phyloP scores from a whole-genome alignment of 768 basidiomycete genomes.

The Kwoniella europaea region DNA sequence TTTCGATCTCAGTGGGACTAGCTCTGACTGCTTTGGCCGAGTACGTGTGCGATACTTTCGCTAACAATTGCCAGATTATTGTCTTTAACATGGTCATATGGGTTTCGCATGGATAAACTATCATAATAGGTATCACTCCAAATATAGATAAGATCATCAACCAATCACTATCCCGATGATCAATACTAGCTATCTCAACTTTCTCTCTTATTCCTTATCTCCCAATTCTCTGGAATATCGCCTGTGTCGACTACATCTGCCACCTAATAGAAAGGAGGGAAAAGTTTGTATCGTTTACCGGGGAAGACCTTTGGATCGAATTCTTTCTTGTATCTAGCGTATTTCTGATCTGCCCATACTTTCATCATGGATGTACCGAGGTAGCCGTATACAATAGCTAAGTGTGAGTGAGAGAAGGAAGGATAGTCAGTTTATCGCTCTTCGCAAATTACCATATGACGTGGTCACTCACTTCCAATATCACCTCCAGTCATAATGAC shows the following conservation, averaged over 20 bases:
- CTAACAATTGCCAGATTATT: too few relatives aligned
- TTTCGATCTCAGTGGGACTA: too few relatives aligned
- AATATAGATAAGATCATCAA: not conserved
- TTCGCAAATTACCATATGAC: not conserved
- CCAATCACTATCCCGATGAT: not conserved
- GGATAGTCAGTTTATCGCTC: not conserved
- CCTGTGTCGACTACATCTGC: too few relatives aligned
- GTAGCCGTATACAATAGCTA: conserved; percentile 66
- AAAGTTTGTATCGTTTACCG: conserved; percentile 54
- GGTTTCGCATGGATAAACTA: not conserved
- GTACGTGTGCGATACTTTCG: too few relatives aligned
- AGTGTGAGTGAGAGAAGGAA: too few relatives aligned
- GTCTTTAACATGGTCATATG: not conserved
- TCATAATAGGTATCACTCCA: not conserved
- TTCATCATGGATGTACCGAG: conserved; percentile 73
- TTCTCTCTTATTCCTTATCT: not conserved
- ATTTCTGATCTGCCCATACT: conserved; percentile 90
- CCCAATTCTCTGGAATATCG: not conserved
- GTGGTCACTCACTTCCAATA: conserved; percentile 39
- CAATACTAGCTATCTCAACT: not conserved
- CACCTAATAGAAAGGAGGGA: conserved; percentile 45
- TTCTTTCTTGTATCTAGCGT: conserved; percentile 85
- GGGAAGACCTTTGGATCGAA: conserved; percentile 84
- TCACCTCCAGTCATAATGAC: conserved; percentile 75
- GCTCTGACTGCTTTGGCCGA: too few relatives aligned